Evolutionary conservation across 1,284 basidiomycete species (phyloP).

Genomic region (Leccinum pseudoinsigne): DNA sequence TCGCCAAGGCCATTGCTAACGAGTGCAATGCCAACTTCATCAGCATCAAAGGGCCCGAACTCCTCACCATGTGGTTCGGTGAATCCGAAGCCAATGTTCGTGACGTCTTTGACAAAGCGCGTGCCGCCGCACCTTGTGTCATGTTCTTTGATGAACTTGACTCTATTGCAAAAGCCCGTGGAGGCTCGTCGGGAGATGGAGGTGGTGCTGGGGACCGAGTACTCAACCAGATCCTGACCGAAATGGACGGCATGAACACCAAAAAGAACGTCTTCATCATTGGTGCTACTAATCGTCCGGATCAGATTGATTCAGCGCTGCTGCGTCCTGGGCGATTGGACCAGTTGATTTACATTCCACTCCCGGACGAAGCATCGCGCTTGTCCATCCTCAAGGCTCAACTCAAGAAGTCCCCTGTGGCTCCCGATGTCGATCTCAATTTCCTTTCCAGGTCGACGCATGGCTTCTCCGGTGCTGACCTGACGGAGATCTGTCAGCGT

Average conservation of each 20-base stretch:
- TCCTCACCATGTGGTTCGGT: constrained; percentile 99
- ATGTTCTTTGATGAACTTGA: constrained; percentile 99
- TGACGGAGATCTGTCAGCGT: constrained; percentile 98
- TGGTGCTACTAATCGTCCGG: constrained; percentile 98
- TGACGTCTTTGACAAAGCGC: constrained; percentile 99
- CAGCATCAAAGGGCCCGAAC: constrained; percentile 95
- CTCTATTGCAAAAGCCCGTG: constrained; percentile 97
- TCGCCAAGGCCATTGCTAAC: constrained; percentile 98
- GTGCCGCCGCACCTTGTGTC: constrained; percentile 97
- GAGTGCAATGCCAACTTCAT: constrained; percentile 99
- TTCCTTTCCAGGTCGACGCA: constrained; percentile 95
- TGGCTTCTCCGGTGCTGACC: constrained; percentile 98
- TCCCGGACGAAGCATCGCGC: constrained; percentile 93
- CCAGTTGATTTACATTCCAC: constrained; percentile 90
- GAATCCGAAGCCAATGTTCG: constrained; percentile 99
- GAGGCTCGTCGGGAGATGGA: constrained; percentile 79
- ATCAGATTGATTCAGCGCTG: constrained; percentile 96
- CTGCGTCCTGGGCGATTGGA: constrained; percentile 99
- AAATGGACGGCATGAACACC: constrained; percentile 99
- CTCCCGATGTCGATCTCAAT: constrained; percentile 80
- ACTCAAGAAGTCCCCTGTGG: constrained; percentile 92
- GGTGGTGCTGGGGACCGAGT: constrained; percentile 98
- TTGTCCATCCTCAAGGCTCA: constrained; percentile 90
- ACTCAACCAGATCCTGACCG: constrained; percentile 95
- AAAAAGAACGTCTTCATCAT: constrained; percentile 99